These are phyloP conservation scores for Diaporthe ilicicola DNA, from an alignment of 2,329 filamentous ascomycete genomes.

Conservation along the genomic window DNA sequence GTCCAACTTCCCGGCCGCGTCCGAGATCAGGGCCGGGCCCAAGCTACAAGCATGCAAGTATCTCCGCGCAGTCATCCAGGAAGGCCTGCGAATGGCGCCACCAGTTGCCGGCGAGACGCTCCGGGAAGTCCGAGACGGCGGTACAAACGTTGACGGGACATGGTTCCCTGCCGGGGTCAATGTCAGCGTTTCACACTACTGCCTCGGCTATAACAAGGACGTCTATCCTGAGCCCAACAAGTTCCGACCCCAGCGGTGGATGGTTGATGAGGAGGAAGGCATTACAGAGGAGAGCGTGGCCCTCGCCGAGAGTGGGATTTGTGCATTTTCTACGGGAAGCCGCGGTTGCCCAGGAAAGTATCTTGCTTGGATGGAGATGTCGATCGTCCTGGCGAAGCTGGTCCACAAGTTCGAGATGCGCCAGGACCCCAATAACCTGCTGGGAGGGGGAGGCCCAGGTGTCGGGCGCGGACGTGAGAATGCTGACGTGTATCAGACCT, in stretches of 20 bases:
- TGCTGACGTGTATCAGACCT: conserved; percentile 2
- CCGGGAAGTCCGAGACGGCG: conserved; percentile 14
- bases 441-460: conserved; percentile 12
- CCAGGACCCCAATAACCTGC: background rate
- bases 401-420: conserved; percentile 10
- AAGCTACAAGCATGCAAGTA: conserved; percentile 35
- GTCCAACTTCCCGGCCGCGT: background rate
- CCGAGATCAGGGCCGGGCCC: background rate
- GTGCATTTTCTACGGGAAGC: conserved; percentile 13
- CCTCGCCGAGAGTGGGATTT: conserved; percentile 3
- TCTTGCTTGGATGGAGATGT: conserved; percentile 24
- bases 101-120: conserved; percentile 15
- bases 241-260: conserved; percentile 25
- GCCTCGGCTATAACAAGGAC: conserved; percentile 22
- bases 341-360: conserved; percentile 26
- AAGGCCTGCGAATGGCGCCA: conserved; percentile 38
- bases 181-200: background rate
- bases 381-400: conserved; percentile 16
- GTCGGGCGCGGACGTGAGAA: background rate
- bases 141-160: conserved; percentile 1
- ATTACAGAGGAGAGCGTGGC: background rate
- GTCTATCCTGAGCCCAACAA: conserved; percentile 15
- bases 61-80: conserved; percentile 39
- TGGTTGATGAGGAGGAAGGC: conserved; percentile 8
- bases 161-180: conserved; percentile 16